Percentiles rank a stretch among this genome's conserved stretches.
Conservation (phyloP, 2,329 filamentous ascomycete genomes). For the Periconia sp. region DNA sequence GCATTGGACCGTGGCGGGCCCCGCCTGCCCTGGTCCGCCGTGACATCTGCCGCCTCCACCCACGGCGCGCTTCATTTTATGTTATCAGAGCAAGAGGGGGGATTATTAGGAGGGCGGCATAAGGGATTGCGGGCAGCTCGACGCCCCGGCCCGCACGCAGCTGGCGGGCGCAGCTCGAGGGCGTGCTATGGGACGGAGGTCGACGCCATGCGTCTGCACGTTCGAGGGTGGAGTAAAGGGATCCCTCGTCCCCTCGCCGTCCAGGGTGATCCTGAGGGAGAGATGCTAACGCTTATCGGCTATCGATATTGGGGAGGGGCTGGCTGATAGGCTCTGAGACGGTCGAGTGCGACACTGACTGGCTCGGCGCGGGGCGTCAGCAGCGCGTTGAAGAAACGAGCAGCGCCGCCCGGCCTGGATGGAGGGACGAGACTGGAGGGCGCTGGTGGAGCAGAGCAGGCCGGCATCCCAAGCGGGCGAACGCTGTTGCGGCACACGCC, state of each 20-base stretch:
- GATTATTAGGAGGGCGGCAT: too few species aligned
- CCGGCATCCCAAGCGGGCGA: conserved; percentile 7
- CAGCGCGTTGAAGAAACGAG: conserved; percentile 3
- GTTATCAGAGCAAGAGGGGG: too few species aligned
- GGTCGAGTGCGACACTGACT: conserved; percentile 30
- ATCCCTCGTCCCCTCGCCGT: too few species aligned
- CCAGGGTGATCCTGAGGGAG: too few species aligned
- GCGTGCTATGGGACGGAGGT: too few species aligned
- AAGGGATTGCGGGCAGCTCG: conserved; percentile 18
- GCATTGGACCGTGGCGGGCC: conserved; percentile 31
- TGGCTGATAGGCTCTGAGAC: conserved; percentile 25
- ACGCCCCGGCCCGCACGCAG: too few species aligned
- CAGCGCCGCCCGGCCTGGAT: conserved; percentile 3
- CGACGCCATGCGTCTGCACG: too few species aligned
- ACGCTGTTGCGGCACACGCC: too few species aligned
- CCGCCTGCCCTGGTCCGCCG: conserved; percentile 21
- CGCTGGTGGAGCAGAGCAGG: too few species aligned
- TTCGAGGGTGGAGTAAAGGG: too few species aligned
- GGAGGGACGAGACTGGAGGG: conserved; percentile 6
- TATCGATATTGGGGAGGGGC: conserved; percentile 30
- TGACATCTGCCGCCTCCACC: conserved; percentile 15
- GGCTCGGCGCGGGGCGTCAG: conserved; percentile 23
- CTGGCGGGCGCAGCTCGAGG: too few species aligned
- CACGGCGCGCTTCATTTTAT: too few species aligned
- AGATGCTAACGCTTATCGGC: conserved; percentile 34